phyloP scores from a whole-genome alignment of 2,329 filamentous ascomycete genomes.

The Penicillium sp. region DNA sequence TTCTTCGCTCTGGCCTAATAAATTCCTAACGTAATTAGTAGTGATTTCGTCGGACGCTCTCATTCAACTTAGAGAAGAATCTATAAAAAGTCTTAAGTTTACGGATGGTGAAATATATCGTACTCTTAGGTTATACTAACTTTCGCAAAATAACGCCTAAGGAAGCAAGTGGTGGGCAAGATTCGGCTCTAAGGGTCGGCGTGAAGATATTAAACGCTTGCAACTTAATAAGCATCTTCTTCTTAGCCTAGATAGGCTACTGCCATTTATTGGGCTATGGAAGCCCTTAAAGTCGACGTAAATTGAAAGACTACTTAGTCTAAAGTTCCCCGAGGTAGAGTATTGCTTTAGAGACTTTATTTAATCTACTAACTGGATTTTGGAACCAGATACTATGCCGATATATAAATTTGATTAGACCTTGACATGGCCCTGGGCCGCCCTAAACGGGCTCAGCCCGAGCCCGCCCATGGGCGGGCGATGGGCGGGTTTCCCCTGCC shows the following conservation, averaged over 20 bases:
- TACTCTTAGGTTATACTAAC: conserved; percentile 3
- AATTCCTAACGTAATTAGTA: neutral
- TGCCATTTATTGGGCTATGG: conserved; percentile 7
- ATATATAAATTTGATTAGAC: neutral
- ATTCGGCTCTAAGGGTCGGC: neutral
- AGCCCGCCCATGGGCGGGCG: no score
- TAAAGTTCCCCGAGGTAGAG: conserved; percentile 7
- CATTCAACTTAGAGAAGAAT: neutral
- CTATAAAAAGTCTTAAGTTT: conserved; percentile 4
- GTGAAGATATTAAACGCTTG: conserved; percentile 7
- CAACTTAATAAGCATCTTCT: neutral
- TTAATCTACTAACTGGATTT: no score
- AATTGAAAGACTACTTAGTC: conserved; percentile 8
- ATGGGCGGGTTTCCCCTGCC: no score
- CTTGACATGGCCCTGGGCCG: no score
- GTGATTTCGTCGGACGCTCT: neutral
- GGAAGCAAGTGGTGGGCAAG: conserved; percentile 8
- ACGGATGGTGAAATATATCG: conserved; percentile 14
- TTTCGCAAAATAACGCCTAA: neutral
- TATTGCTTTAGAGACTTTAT: neutral
- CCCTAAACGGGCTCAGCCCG: no score
- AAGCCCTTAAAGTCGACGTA: neutral
- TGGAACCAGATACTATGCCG: neutral
- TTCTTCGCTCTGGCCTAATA: neutral
- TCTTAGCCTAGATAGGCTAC: neutral